phyloP scores from a whole-genome alignment of 768 basidiomycete genomes.

The Dioszegia aurantiaca region DNA sequence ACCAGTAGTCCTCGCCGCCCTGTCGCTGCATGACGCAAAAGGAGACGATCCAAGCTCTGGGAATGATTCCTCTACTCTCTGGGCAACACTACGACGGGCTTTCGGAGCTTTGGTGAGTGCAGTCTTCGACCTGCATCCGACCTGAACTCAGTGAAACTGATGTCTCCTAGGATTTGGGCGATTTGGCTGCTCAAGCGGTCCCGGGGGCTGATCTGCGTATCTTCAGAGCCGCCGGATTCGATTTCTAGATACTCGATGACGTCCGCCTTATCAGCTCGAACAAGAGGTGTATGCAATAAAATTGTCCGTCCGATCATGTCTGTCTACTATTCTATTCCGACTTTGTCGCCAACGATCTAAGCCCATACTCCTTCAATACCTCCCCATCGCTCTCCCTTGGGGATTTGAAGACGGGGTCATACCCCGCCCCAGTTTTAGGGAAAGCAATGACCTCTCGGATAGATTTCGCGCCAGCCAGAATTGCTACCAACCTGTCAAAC shows the following conservation, averaged over 20 bases:
- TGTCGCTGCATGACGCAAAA: conserved; percentile 34
- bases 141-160: neutral
- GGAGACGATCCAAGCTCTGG: conserved; percentile 8
- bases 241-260: too few relatives aligned
- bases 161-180: conserved; percentile 64
- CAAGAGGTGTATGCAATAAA: too few relatives aligned
- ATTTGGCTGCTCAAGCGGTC: conserved; percentile 74
- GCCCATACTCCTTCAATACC: conserved; percentile 44
- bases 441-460: conserved; percentile 97
- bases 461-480: conserved; percentile 78
- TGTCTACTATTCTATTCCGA: neutral
- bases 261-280: too few relatives aligned
- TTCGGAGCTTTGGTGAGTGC: conserved; percentile 75
- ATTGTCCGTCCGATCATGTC: neutral
- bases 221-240: conserved; percentile 83
- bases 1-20: conserved; percentile 39
- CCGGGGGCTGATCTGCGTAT: conserved; percentile 64
- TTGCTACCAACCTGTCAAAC: conserved; percentile 88
- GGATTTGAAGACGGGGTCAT: conserved; percentile 84
- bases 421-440: conserved; percentile 80
- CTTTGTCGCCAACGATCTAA: conserved; percentile 6
- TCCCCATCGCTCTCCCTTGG: conserved; percentile 58
- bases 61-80: conserved; percentile 68
- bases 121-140: neutral
- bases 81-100: conserved; percentile 81